Base-by-base conservation (phyloP, 805 yeast species). In the Cyberlindnera xylosilytica region DNA sequence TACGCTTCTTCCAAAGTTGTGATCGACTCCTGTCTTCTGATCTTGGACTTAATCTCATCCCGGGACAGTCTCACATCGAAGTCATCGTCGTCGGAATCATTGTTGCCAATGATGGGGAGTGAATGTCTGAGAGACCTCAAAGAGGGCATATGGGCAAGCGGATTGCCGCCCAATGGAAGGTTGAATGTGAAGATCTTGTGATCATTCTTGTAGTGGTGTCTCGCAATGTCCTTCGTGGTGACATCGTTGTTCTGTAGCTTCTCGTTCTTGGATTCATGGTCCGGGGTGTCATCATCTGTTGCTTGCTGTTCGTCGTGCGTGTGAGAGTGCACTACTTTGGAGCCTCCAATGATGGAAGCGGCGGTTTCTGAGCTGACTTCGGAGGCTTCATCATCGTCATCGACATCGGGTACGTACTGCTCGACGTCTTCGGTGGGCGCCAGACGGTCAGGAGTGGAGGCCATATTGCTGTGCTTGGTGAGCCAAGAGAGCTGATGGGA, bases 1-100 rank as follows among this genome's bases (percentile, higher is more conserved):
- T 66, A 60, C 1, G 80, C 79, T 51, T 87, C 95, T 42, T 83
- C 87, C 4, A 74, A 29, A 0, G 88, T 81, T 32, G 74, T 65
- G 22, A 81, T 71, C 0, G 83, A 70, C 45, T 77, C 78, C 44
- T 78, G 83, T 28, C 83, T 68, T 38, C 68, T 65, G 27, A 66
- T 38, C 45, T 63, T 66, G 24, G 50, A 27, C 37, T 59, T 64
- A 35, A 65, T 60, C 38, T 55, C 60, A 6, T 49, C 39, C 32
- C 50, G 55, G 4, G 47, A 40, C 13, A 49, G 27, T 1, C 19
- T 34, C 3, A 19, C 32, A 4, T 44, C 38, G 22, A 34, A 36
- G n/a, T 47, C 52, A 7, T 45, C 48, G 7, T 43, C 47, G 20
- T 44, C 47, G 4, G 36, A 30, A 18, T 39, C 41, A 29, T 47